Evolutionary conservation across 2,329 filamentous ascomycete genomes (phyloP).

Genomic region (Cadophora sp.): DNA sequence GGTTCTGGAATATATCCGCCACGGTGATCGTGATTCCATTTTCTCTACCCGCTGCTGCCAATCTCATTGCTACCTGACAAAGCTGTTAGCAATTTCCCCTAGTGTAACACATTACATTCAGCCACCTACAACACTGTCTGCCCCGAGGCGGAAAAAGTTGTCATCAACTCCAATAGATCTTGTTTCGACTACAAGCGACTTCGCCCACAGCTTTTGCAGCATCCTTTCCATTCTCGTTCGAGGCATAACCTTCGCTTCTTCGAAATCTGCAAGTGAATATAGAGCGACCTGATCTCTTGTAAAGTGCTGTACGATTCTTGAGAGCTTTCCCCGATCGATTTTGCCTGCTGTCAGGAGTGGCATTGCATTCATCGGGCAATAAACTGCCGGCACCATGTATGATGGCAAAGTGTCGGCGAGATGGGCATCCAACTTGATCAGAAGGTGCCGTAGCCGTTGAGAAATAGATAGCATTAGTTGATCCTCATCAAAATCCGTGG

Average conservation of each 20-base stretch:
- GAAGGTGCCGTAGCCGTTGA: slow-evolving; percentile 23
- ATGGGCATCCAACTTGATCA: slow-evolving; percentile 62
- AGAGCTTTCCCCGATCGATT: slow-evolving; percentile 45
- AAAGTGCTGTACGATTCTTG: neutral
- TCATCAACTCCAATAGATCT: slow-evolving; percentile 34
- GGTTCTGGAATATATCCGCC: slow-evolving; percentile 50
- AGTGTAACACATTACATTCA: neutral
- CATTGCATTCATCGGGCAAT: slow-evolving; percentile 19
- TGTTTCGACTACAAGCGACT: slow-evolving; percentile 21
- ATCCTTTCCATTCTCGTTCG: slow-evolving; percentile 19
- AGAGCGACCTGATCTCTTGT: neutral
- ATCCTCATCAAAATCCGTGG: neutral
- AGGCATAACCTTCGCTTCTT: neutral
- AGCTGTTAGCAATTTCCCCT: neutral
- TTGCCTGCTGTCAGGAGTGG: slow-evolving; percentile 20
- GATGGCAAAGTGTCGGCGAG: slow-evolving; percentile 55
- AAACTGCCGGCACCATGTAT: slow-evolving; percentile 29
- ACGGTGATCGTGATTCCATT: slow-evolving; percentile 48
- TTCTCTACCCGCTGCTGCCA: slow-evolving; percentile 48
- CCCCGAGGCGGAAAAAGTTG: slow-evolving; percentile 49
- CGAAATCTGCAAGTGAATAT: neutral
- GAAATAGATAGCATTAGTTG: neutral
- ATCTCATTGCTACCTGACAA: slow-evolving; percentile 45
- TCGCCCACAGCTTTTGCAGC: slow-evolving; percentile 26
- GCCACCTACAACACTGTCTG: slow-evolving; percentile 40